Evolutionary conservation across 352 stramenopile genomes (phyloP).

Genomic region (Albugo candida): DNA sequence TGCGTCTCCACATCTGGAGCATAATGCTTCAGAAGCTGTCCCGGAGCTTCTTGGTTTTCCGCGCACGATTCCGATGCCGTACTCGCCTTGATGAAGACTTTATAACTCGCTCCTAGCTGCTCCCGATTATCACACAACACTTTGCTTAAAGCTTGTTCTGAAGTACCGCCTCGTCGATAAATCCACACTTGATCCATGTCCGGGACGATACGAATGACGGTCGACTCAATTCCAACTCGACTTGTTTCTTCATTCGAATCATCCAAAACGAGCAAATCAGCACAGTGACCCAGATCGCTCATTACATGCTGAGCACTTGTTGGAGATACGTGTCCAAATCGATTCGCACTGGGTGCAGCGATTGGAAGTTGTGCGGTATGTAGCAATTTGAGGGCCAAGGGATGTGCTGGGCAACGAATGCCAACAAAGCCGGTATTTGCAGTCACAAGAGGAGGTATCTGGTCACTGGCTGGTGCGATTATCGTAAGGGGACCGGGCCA

Average conservation of each 20-base stretch:
- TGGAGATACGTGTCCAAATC: constrained; percentile 96
- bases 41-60: constrained; percentile 80
- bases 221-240: constrained; percentile 87
- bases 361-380: constrained; percentile 82
- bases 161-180: constrained; percentile 75
- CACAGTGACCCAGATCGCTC: constrained; percentile 86
- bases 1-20: constrained; percentile 88
- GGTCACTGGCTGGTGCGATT: constrained; percentile 80
- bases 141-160: constrained; percentile 34
- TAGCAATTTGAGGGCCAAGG: constrained; percentile 83
- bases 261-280: constrained; percentile 72
- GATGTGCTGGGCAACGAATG: constrained; percentile 87
- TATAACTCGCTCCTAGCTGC: constrained; percentile 19
- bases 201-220: constrained; percentile 80
- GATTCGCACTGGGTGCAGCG: constrained; percentile 94
- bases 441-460: constrained; percentile 66
- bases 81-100: constrained; percentile 49
- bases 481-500: constrained; percentile 97
- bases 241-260: constrained; percentile 33
- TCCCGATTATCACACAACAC: constrained; percentile 31
- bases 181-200: constrained; percentile 63
- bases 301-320: constrained; percentile 93
- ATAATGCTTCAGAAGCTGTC: constrained; percentile 96
- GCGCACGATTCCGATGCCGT: constrained; percentile 35
- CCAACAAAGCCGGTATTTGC: constrained; percentile 95